These are phyloP conservation scores for Claviceps sorghi DNA, from an alignment of 2,329 filamentous ascomycete genomes.

Conservation along the genomic window DNA sequence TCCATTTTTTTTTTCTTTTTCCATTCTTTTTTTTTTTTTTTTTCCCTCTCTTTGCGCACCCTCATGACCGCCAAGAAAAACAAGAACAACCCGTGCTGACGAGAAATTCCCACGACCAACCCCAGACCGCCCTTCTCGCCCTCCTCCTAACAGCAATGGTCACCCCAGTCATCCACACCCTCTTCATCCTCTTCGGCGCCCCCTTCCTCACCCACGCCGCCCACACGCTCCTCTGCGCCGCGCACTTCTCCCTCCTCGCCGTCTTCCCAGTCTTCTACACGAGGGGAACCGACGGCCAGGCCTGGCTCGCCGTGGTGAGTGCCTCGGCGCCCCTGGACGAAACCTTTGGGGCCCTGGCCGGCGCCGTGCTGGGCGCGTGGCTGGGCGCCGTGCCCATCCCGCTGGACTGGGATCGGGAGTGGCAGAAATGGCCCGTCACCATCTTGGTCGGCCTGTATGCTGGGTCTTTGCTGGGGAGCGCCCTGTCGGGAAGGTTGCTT, in stretches of 20 bases:
- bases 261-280: constrained; percentile 73
- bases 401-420: constrained; percentile 95
- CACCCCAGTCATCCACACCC: constrained; percentile 45
- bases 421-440: constrained; percentile 96
- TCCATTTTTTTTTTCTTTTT: neutral
- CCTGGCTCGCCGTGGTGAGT: constrained; percentile 58
- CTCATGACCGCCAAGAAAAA: neutral
- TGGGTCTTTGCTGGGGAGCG: constrained; percentile 59
- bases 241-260: constrained; percentile 67
- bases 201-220: constrained; percentile 67
- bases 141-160: constrained; percentile 52
- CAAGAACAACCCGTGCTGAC: neutral
- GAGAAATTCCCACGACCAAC: neutral
- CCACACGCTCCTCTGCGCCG: constrained; percentile 67
- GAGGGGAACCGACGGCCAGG: constrained; percentile 58
- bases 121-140: constrained; percentile 30
- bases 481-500: constrained; percentile 38
- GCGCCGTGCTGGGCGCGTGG: constrained; percentile 72
- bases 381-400: constrained; percentile 89
- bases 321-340: constrained; percentile 63
- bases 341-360: constrained; percentile 68
- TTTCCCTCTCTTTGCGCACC: neutral
- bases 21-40: neutral
- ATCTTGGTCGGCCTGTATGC: constrained; percentile 70
- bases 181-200: constrained; percentile 79